phyloP scores from a whole-genome alignment of 148 eudicot genomes.

The Silene conica region DNA sequence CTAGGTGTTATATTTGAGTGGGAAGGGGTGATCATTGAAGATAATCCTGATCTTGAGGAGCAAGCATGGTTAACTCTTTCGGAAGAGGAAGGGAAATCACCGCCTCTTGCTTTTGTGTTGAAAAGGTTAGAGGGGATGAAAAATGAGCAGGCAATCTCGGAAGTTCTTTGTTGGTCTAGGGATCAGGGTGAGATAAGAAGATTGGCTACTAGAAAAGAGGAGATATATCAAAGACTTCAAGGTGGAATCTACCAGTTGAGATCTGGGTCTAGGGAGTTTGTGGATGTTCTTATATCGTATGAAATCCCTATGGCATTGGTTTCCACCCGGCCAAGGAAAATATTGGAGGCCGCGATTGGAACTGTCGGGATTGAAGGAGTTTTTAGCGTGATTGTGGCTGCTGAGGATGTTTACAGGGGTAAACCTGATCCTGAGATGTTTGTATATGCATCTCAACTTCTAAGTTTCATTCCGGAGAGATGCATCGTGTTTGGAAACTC shows the following conservation, averaged over 20 bases:
- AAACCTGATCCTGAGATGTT: constrained; percentile 99
- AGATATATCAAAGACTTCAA: constrained; percentile 64
- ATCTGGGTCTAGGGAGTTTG: constrained; percentile 75
- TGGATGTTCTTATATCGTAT: constrained; percentile 50
- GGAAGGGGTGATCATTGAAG: constrained; percentile 93
- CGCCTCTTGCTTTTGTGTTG: constrained; percentile 60
- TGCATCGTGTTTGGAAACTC: constrained; percentile 96
- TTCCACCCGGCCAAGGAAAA: constrained; percentile 74
- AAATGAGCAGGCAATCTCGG: constrained; percentile 88
- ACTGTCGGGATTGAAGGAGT: constrained; percentile 69
- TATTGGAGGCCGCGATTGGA: constrained; percentile 64
- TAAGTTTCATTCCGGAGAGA: constrained; percentile 78
- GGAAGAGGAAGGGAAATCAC: constrained; percentile 82
- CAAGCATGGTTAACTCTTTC: constrained; percentile 85
- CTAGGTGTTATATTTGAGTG: constrained; percentile 93
- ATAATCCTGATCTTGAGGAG: constrained; percentile 73
- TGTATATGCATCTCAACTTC: constrained; percentile 68
- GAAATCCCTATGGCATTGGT: constrained; percentile 92
- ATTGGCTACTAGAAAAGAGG: constrained; percentile 71
- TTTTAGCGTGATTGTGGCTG: constrained; percentile 73
- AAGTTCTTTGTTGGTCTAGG: constrained; percentile 93
- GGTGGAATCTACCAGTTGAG: constrained; percentile 78
- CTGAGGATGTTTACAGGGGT: constrained; percentile 89
- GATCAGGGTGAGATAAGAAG: constrained; percentile 58
- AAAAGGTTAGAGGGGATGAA: constrained; percentile 87